Base-by-base conservation (phyloP, 805 yeast genomes). In the Blastobotrys attinorum region DNA sequence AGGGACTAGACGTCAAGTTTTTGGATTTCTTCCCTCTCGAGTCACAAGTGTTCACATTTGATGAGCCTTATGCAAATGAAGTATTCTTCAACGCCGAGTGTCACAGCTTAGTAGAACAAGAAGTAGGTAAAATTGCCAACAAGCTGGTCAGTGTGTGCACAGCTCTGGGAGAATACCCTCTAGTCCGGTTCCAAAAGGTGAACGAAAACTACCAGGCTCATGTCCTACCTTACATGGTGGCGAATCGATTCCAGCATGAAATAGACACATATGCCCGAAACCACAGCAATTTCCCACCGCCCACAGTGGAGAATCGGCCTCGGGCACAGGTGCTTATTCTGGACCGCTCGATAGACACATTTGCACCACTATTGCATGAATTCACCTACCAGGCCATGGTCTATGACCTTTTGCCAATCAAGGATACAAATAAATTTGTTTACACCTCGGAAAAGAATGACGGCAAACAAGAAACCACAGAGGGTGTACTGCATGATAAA, bases 351-450 rank as follows among this genome's bases (percentile, higher is more conserved):
- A 59, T 88, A 59, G 98, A 94, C 60, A 67, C 83, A 39, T 76
- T 76, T 54, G 83, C 92, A 4, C 96, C 97, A 0, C 60, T 92
- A 38, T 63, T 89, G 43, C 97, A 92, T 61, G 96, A 87, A 59
- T 86, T 89, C 62, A 76, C 82, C 20, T 92, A 89, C 62, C 95
- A 90, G 63, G 89, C 97, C 3, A 80, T 89, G 84, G 83, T 89
- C 16, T 81, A 82, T 66, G 98, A 90, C 61, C 63, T 82, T 23
- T 74, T 67, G 31, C 57, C 64, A n/a, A 66, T 71, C 36, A 51
- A 58, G 53, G 65, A 63, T 61, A 61, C 67, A 42, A 66, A 72
- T 51, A 56, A 58, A n/a, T 81, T 76, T 58, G 65, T 58, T 25
- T 84, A 80, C 56, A 58, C 65, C 37, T 71, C 76, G 18, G 56